phyloP scores from a whole-genome alignment of 345 rosid genomes.

The Gossypium bickii region DNA sequence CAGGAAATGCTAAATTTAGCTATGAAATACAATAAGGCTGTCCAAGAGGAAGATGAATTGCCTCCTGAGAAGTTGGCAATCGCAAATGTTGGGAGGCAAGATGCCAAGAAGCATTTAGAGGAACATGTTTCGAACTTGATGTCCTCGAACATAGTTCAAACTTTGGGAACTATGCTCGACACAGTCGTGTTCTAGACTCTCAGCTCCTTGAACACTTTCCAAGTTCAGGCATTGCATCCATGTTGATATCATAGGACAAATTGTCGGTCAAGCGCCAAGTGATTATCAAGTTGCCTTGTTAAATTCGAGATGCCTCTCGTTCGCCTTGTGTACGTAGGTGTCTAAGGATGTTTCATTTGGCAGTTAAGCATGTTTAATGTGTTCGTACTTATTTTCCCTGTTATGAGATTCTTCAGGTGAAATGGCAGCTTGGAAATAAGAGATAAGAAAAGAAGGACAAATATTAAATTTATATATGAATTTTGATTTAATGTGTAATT shows the following conservation, averaged over 20 bases:
- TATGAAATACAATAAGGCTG: conserved; percentile 83
- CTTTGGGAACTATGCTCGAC: conserved; percentile 94
- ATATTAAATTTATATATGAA: too few relatives aligned
- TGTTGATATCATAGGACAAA: not conserved
- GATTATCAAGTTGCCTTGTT: not conserved
- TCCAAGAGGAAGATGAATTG: conserved; percentile 94
- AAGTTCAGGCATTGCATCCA: not conserved
- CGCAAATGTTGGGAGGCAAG: conserved; percentile 93
- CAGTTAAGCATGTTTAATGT: not conserved
- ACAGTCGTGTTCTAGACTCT: conserved; percentile 69
- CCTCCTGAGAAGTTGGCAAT: conserved; percentile 90
- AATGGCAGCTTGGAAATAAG: too few relatives aligned
- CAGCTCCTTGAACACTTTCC: not conserved
- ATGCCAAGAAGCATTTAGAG: conserved; percentile 95
- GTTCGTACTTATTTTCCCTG: too few relatives aligned
- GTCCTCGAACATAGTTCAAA: conserved; percentile 97
- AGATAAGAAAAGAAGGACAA: too few relatives aligned
- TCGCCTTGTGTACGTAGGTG: not conserved
- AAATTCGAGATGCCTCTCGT: not conserved
- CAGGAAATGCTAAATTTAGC: conserved; percentile 92
- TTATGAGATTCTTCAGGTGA: not conserved
- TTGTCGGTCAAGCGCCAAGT: not conserved
- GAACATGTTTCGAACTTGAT: conserved; percentile 89
- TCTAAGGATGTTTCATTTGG: not conserved
- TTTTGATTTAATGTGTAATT: too few relatives aligned